phyloP scores from a whole-genome alignment of 768 basidiomycete genomes.

The Mycena amicta region DNA sequence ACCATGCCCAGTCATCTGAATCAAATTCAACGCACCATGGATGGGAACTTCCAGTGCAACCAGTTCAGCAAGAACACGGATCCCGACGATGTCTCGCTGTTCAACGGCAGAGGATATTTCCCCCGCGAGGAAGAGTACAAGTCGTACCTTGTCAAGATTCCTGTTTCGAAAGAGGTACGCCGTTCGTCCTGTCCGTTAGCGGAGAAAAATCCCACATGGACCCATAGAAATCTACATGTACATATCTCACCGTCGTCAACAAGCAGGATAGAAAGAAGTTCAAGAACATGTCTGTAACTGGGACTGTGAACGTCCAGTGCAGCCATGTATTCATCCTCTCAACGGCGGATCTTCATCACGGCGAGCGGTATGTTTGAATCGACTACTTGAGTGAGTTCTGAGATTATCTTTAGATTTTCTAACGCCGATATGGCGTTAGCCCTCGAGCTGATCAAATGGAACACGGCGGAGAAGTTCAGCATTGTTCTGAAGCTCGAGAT shows the following conservation, averaged over 20 bases:
- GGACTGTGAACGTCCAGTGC: constrained; percentile 24
- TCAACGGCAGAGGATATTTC: constrained; percentile 18
- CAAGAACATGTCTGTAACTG: constrained; percentile 24
- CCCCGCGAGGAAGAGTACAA: constrained; percentile 16
- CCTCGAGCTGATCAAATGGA: neutral
- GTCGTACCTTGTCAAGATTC: constrained; percentile 15
- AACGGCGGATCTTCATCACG: constrained; percentile 23
- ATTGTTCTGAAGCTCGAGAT: neutral
- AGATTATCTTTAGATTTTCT: too few species aligned
- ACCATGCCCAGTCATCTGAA: constrained; percentile 22
- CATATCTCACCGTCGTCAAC: constrained; percentile 25
- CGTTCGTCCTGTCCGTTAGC: too few species aligned
- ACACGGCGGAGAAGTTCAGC: neutral
- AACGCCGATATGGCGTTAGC: constrained; percentile 15
- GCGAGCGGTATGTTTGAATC: constrained; percentile 23
- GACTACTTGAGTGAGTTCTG: too few species aligned
- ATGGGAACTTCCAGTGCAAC: constrained; percentile 26
- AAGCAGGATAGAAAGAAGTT: constrained; percentile 29
- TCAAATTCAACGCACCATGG: constrained; percentile 15
- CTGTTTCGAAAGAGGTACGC: constrained; percentile 14
- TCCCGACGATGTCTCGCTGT: constrained; percentile 24
- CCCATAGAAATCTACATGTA: constrained; percentile 29
- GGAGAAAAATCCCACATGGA: too few species aligned
- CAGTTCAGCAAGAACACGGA: constrained; percentile 25
- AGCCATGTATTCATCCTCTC: constrained; percentile 21